Conservation (phyloP, 2,329 filamentous ascomycete genomes). For the Scedosporium apiospermum region DNA sequence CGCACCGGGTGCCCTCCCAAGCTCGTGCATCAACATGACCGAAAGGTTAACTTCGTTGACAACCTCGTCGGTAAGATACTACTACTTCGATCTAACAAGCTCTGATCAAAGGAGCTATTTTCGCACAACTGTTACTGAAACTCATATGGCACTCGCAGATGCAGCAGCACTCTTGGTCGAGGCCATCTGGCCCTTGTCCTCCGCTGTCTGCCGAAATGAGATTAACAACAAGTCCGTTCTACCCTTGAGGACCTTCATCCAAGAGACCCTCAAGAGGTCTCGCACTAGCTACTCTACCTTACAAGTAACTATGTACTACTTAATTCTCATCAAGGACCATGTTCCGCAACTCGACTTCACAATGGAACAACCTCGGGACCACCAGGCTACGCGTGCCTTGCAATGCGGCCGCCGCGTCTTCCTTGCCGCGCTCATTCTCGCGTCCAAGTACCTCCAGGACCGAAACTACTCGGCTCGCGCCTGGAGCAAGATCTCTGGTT, state of each 20-base stretch:
- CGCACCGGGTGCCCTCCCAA: conserved; percentile 49
- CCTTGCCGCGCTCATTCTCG: conserved; percentile 83
- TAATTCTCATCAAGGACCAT: conserved; percentile 86
- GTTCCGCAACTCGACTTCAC: conserved; percentile 78
- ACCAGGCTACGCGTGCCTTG: conserved; percentile 64
- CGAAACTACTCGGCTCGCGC: conserved; percentile 95
- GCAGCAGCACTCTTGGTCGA: conserved; percentile 96
- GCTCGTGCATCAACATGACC: conserved; percentile 78
- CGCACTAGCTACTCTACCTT: conserved; percentile 95
- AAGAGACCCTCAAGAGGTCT: conserved; percentile 90
- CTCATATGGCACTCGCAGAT: conserved; percentile 49
- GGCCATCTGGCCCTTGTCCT: conserved; percentile 91
- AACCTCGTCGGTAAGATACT: conserved; percentile 85
- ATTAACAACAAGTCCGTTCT: conserved; percentile 67
- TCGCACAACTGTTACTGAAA: conserved; percentile 3
- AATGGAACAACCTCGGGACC: conserved; percentile 71
- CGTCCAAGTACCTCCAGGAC: conserved; percentile 96
- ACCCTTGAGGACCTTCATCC: conserved; percentile 89
- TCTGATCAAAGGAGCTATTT: neutral
- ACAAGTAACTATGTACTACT: conserved; percentile 92
- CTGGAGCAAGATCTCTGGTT: conserved; percentile 98
- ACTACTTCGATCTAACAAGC: conserved; percentile 5
- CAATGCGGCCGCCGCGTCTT: conserved; percentile 98
- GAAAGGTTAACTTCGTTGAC: conserved; percentile 92
- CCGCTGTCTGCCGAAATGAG: conserved; percentile 66